Percentiles rank a stretch among this genome's conserved stretches.
Conservation (phyloP, 2,329 filamentous ascomycete species). For the Fusarium beomiforme region DNA sequence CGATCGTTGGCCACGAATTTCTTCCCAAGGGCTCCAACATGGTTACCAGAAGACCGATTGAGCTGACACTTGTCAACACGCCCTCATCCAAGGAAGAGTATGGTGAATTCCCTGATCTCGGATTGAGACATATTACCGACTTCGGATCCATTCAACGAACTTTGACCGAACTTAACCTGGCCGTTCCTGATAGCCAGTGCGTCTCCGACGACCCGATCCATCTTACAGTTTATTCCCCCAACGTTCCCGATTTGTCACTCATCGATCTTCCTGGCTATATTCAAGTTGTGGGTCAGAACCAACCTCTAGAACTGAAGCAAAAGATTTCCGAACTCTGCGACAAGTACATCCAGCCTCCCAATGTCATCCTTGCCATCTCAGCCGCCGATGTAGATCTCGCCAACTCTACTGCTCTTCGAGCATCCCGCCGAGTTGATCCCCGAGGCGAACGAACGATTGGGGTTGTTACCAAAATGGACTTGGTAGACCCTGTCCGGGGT, state of each 20-base stretch:
- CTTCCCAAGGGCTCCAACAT: constrained; percentile 98
- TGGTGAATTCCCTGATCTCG: constrained; percentile 93
- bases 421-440: constrained; percentile 91
- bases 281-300: constrained; percentile 90
- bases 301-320: constrained; percentile 90
- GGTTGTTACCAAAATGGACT: constrained; percentile 99
- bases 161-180: constrained; percentile 91
- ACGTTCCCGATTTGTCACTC: constrained; percentile 92
- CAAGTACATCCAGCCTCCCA: constrained; percentile 96
- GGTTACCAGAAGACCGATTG: constrained; percentile 95
- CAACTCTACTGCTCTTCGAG: constrained; percentile 91
- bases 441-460: constrained; percentile 96
- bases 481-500: constrained; percentile 86
- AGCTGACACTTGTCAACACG: constrained; percentile 95
- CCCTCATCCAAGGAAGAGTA: constrained; percentile 88
- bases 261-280: constrained; percentile 98
- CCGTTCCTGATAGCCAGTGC: constrained; percentile 89
- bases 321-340: constrained; percentile 97
- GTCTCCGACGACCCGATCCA: constrained; percentile 98
- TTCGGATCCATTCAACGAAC: constrained; percentile 93
- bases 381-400: constrained; percentile 97
- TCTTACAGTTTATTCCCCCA: constrained; percentile 92
- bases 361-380: constrained; percentile 96
- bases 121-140: constrained; percentile 88
- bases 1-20: constrained; percentile 97